A percentile compares a stretch with the other conserved stretches of the same genome.
Conservation (phyloP, 1,139 yeast species). For the Yamadazyma sp. region DNA sequence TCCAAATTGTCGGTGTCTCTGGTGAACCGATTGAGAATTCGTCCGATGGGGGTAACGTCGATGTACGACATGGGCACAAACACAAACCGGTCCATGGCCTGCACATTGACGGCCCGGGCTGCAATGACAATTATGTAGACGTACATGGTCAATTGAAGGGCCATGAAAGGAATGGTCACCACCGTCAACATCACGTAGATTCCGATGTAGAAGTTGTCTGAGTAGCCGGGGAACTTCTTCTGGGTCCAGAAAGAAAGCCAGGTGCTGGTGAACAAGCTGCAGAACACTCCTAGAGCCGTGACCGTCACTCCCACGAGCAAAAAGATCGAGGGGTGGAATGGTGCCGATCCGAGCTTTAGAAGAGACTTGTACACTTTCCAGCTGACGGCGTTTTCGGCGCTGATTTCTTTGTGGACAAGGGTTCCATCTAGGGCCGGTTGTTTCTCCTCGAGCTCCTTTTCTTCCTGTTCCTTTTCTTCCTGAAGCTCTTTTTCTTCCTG, state of each 20-base stretch:
- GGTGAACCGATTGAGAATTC: slow-evolving; percentile 61
- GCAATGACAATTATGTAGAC: slow-evolving; percentile 55
- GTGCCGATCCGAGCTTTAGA: slow-evolving; percentile 58
- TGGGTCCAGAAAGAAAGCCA: slow-evolving; percentile 89
- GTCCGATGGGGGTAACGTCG: slow-evolving; percentile 62
- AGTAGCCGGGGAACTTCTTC: slow-evolving; percentile 44
- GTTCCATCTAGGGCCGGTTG: slow-evolving; percentile 38
- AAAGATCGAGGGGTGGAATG: slow-evolving; percentile 20
- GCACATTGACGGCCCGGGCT: slow-evolving; percentile 35
- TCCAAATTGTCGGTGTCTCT: slow-evolving; percentile 84
- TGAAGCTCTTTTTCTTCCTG: not conserved
- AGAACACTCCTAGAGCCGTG: slow-evolving; percentile 54
- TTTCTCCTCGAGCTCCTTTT: slow-evolving; percentile 19
- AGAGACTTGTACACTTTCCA: slow-evolving; percentile 40
- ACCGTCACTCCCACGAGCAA: slow-evolving; percentile 12
- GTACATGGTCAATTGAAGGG: slow-evolving; percentile 44
- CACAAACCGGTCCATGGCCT: slow-evolving; percentile 62
- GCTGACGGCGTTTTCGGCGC: slow-evolving; percentile 43
- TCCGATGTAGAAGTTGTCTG: slow-evolving; percentile 69
- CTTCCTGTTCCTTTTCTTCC: not conserved
- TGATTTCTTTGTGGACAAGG: slow-evolving; percentile 30
- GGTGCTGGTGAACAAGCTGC: slow-evolving; percentile 64
- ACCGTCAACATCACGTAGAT: slow-evolving; percentile 55
- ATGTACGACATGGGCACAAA: slow-evolving; percentile 63
- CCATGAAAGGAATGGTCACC: slow-evolving; percentile 31